A percentile compares a stretch with the other conserved stretches of the same genome.
Evolutionary conservation across 225 moss, liverwort and hornwort genomes (phyloP).

Genomic region (Pseudoscleropodium purum): DNA sequence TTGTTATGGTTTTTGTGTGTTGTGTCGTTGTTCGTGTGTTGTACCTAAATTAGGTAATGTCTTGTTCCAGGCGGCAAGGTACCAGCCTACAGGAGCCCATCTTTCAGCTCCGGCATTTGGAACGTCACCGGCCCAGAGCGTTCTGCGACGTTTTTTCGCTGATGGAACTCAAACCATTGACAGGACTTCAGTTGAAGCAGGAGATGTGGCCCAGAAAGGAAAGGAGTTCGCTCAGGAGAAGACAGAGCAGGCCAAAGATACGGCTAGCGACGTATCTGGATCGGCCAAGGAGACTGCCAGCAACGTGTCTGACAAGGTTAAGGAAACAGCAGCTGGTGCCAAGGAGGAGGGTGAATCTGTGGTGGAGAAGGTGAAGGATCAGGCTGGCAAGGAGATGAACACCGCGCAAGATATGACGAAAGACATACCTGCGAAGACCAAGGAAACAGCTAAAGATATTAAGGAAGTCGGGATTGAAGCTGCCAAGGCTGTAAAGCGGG

Average conservation of each 20-base stretch:
- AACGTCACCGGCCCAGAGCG: constrained; percentile 19
- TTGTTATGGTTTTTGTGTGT: background rate
- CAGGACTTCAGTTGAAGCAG: constrained; percentile 22
- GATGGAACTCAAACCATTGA: constrained; percentile 36
- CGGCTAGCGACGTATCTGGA: background rate
- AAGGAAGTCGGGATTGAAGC: constrained; percentile 61
- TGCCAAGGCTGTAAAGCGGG: constrained; percentile 49
- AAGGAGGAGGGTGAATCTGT: constrained; percentile 13
- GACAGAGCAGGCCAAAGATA: constrained; percentile 18
- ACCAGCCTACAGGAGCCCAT: constrained; percentile 1
- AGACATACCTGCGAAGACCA: constrained; percentile 22
- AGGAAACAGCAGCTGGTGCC: constrained; percentile 12
- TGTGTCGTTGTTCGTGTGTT: background rate
- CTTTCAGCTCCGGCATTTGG: constrained; percentile 12
- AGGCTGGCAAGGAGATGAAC: background rate
- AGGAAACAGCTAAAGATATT: constrained; percentile 33
- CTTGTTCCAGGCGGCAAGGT: constrained; percentile 1
- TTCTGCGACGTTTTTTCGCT: constrained; percentile 29
- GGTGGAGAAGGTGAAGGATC: constrained; percentile 8
- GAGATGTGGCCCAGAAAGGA: constrained; percentile 12
- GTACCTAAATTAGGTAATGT: background rate
- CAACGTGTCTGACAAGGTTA: background rate
- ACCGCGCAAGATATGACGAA: constrained; percentile 26
- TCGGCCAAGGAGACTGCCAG: constrained; percentile 13
- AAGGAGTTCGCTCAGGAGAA: constrained; percentile 26